Evolutionary conservation across 176 grass and related monocot genomes (phyloP).

Genomic region (Miscanthus lutarioriparius): DNA sequence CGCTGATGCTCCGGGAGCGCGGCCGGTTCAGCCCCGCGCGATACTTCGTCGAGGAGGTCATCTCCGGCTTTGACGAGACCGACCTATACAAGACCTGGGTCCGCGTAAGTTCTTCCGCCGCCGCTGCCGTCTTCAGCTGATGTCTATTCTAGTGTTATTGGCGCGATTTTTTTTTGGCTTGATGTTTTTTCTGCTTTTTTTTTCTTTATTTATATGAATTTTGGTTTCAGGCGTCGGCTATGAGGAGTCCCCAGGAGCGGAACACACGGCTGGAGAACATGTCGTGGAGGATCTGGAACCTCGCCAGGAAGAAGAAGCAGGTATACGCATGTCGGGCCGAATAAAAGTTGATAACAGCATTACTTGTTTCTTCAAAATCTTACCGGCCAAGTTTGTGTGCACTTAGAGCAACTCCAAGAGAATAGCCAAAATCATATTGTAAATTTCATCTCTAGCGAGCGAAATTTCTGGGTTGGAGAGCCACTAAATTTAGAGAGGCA

Average conservation of each 20-base stretch:
- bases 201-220: neutral
- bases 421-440: no score
- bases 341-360: neutral
- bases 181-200: neutral
- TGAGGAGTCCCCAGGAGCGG: constrained; percentile 63
- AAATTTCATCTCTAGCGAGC: no score
- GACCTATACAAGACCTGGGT: constrained; percentile 79
- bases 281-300: constrained; percentile 93
- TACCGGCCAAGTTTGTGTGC: neutral
- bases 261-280: constrained; percentile 82
- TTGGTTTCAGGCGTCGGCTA: constrained; percentile 47
- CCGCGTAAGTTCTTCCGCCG: constrained; percentile 37
- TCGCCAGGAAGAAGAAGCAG: constrained; percentile 87
- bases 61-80: constrained; percentile 74
- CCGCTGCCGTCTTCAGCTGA: neutral
- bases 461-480: no score
- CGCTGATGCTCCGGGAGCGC: constrained; percentile 53
- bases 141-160: neutral
- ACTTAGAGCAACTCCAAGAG: neutral
- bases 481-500: no score
- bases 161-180: neutral
- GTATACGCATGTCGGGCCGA: constrained; percentile 22
- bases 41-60: constrained; percentile 90
- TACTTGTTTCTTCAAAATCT: neutral
- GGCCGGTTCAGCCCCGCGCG: constrained; percentile 70